Evolutionary conservation across 208 protist species (phyloP), one percentile per base, ranked within the genome.

Genomic region (Wallacemonas sp.): DNA sequence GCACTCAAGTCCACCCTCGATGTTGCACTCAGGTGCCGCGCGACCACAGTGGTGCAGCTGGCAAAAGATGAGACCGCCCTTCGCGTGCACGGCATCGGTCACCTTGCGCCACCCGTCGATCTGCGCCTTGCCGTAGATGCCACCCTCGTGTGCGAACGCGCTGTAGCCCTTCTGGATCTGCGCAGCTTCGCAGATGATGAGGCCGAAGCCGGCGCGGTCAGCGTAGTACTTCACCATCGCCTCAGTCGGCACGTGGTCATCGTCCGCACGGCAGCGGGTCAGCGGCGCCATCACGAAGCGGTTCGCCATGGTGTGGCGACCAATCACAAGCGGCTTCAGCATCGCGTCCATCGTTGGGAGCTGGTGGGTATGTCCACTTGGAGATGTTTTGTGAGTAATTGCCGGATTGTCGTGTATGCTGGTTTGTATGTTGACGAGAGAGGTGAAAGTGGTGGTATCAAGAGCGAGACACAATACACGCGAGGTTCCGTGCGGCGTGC

Each of bases 121-220:
- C 71, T 92, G 84, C 38, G 27, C 86, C 29, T 64, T 32, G 21
- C 68, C 68, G 63, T 82, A 93, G 57, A 92, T 88, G 2, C 89
- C 86, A n/a, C 48, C 63, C 48, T 89, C 76, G 38, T 59, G 30
- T 13, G 17, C 38, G 29, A 81, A 83, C 2, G 61, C 65, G n/a
- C 67, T 71, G 69, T 80, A 87, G 39, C 78, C 69, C 46, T 73
- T 62, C 38, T 74, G 64, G 22, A 92, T 81, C 46, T 77, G 53
- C 13, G 79, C 82, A 19, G 81, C 83, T 69, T 94, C 89, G 13
- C 73, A 59, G 37, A 94, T 81, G 57, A 92, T 81, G 22, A 94
- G 71, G 21, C 88, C 85, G 38, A 83, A 63, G 19, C 58, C 68
- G 22, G 85, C 83, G 32, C 88, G 78, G 69, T 92, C 80, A 0